Percentiles rank a stretch among this genome's conserved stretches.
Conservation (phyloP, 2,329 filamentous ascomycete species). For the Didymella pinodella region DNA sequence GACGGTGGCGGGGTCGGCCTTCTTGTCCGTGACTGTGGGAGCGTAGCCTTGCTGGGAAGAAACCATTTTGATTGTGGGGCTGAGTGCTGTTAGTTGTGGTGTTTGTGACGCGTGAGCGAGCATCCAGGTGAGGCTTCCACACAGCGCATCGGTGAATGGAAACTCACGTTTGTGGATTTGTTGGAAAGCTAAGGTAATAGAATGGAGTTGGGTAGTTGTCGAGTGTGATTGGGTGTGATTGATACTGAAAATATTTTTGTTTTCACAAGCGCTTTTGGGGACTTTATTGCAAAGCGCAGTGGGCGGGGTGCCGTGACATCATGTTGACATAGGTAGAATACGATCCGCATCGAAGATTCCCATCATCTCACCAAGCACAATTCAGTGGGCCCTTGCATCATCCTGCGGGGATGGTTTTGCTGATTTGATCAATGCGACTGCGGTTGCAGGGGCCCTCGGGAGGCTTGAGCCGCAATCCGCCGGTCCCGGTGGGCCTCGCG, state of each 20-base stretch:
- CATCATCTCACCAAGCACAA: slow-evolving; percentile 10
- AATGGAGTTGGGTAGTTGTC: neutral
- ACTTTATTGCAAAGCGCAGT: slow-evolving; percentile 8
- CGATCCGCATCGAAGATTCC: slow-evolving; percentile 23
- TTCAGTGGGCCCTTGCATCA: slow-evolving; percentile 22
- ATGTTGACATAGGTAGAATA: slow-evolving; percentile 18
- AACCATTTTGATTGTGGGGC: slow-evolving; percentile 30
- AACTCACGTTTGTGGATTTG: slow-evolving; percentile 11
- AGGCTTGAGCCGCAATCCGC: slow-evolving; percentile 18
- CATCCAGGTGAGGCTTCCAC: neutral
- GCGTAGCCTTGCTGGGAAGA: slow-evolving; percentile 38
- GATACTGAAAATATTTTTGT: slow-evolving; percentile 3
- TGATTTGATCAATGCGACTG: slow-evolving; percentile 11
- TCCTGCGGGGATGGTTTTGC: slow-evolving; percentile 13
- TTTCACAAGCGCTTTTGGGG: slow-evolving; percentile 5
- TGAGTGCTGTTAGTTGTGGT: slow-evolving; percentile 13
- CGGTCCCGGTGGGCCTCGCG: slow-evolving; percentile 6
- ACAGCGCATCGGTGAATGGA: neutral
- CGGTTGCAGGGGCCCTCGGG: slow-evolving; percentile 12
- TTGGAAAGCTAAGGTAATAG: neutral
- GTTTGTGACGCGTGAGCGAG: neutral
- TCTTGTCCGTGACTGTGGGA: slow-evolving; percentile 34
- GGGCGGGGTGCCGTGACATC: slow-evolving; percentile 22
- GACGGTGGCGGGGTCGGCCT: slow-evolving; percentile 62
- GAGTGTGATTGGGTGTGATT: neutral